These are phyloP conservation scores for Aspergillus conjunctus DNA, from an alignment of 495 filamentous ascomycete species.

Conservation along the genomic window DNA sequence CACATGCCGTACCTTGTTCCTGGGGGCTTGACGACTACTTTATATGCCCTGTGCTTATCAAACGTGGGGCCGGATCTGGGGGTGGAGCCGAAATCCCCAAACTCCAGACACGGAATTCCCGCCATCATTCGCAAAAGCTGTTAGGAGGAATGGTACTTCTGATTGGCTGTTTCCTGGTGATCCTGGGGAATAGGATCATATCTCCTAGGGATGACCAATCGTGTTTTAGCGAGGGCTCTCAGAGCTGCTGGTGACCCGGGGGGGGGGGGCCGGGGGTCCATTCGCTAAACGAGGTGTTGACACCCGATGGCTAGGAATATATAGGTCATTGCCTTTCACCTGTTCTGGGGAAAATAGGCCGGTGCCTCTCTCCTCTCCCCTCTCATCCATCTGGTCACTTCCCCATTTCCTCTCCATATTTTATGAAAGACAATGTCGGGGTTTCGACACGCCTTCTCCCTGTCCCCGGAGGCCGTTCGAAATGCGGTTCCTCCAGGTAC, in stretches of 20 bases:
- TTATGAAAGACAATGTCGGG: constrained; percentile 9
- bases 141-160: background rate
- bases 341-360: background rate
- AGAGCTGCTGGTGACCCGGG: background rate
- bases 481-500: constrained; percentile 18
- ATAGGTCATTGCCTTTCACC: background rate
- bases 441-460: constrained; percentile 17
- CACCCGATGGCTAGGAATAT: background rate
- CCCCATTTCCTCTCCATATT: background rate
- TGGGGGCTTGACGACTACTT: background rate
- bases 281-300: background rate
- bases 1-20: no score
- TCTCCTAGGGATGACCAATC: background rate
- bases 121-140: background rate
- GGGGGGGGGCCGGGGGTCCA: background rate
- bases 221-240: background rate
- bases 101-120: constrained; percentile 1
- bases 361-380: background rate
- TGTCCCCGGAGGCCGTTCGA: constrained; percentile 13
- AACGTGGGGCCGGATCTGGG: constrained; percentile 3
- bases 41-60: background rate
- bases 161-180: constrained; percentile 1
- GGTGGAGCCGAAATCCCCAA: constrained; percentile 12
- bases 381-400: background rate
- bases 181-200: background rate